Evolutionary conservation across 164 flowering plant species (phyloP), one percentile per base, ranked within the genome.

Genomic region (Vitis rupestris): DNA sequence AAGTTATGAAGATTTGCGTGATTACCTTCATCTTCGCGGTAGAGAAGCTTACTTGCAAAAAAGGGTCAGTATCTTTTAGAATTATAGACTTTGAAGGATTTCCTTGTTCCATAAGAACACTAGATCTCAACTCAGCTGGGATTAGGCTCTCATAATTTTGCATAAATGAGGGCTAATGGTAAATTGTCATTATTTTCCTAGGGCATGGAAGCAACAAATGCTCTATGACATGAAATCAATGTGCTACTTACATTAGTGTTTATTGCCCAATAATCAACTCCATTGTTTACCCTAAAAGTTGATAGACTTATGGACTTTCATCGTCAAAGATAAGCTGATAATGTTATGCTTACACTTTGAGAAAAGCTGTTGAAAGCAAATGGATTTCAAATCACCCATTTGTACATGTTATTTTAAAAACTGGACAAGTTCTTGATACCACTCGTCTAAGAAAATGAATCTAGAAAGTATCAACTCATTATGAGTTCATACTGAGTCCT

Each of bases 41-140:
- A 88, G 93, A 47, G 97, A 95, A 80, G 98, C 98, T 67, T 95
- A 95, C 79, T 65, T 91, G 64, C 88, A 90, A 84, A 95, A 95
- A 84, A 87, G 87, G 90, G 99, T 93, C 17, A 50, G 86, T 73
- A 31, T 53, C 10, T 16, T 61, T 2, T 63, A 61, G 15, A 10
- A 13, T 29, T 60, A n/a, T 58, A 23, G 9, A 30, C 50, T 30
- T 2, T 23, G 27, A 37, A 13, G 16, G 16, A 61, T 60, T 60
- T 30, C 63, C 7, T 60, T 37, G 23, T 14, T 37, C 44, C 27
- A 23, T 23, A 23, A 23, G 27, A 23, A 23, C 27, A 1, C 27
- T 23, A 23, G 27, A 23, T 23, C 27, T 23, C 27, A 23, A 23
- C 2, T 23, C 27, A 23, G 27, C 27, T 23, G 27, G 27, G 27